Conservation (phyloP, 176 grass and related monocot genomes). For the Oryza brachyantha region DNA sequence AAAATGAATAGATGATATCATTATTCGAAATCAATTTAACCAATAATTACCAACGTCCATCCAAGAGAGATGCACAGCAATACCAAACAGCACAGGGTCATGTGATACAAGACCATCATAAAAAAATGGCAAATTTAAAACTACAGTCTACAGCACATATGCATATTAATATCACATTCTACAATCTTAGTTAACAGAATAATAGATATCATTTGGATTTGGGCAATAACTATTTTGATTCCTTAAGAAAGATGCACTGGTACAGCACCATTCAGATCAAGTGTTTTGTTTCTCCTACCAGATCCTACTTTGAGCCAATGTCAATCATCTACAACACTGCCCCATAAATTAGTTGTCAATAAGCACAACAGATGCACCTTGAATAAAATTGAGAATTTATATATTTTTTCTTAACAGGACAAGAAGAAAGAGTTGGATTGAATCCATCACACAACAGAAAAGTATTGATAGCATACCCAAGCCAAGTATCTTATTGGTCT, state of each 20-base stretch:
- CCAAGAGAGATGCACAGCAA: neutral
- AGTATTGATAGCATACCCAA: neutral
- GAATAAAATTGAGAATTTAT: neutral
- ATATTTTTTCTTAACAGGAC: neutral
- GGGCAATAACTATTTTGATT: neutral
- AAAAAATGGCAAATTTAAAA: neutral
- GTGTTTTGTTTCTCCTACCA: neutral
- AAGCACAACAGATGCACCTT: constrained; percentile 7
- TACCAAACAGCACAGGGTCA: neutral
- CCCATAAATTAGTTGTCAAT: neutral
- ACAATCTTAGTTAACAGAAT: neutral
- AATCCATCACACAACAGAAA: constrained; percentile 1
- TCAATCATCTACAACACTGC: constrained; percentile 8
- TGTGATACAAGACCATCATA: neutral
- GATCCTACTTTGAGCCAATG: constrained; percentile 5
- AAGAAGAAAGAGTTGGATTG: neutral
- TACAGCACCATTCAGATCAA: neutral
- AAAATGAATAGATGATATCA: neutral
- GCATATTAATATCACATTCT: neutral
- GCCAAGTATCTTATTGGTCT: neutral
- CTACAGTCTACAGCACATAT: constrained; percentile 1
- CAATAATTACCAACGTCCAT: neutral
- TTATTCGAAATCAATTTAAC: neutral
- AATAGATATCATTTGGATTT: neutral
- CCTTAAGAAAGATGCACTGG: neutral